Evolutionary conservation across 75 land plant genomes (phyloP).

Genomic region (Larix kaempferi): DNA sequence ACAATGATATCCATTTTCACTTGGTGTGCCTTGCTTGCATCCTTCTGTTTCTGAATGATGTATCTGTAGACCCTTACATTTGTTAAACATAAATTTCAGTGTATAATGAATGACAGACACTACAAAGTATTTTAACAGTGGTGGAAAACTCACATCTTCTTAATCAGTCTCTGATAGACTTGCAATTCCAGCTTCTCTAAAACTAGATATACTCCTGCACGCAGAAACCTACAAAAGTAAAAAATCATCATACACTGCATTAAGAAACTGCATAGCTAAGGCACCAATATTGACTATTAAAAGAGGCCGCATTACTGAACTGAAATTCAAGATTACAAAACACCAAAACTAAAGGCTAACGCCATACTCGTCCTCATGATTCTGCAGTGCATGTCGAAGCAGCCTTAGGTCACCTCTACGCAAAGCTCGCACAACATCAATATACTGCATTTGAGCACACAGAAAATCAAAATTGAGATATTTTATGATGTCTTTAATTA

Average conservation of each 20-base stretch:
- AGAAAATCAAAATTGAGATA: not conserved
- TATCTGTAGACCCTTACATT: slow-evolving; percentile 39
- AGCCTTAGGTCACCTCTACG: slow-evolving; percentile 84
- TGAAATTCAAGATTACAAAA: not conserved
- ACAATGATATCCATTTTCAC: slow-evolving; percentile 84
- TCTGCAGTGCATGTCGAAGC: slow-evolving; percentile 81
- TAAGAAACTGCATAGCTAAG: not conserved
- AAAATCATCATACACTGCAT: not conserved
- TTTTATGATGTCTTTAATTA: not conserved
- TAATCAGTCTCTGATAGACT: slow-evolving; percentile 89
- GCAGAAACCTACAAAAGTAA: slow-evolving; percentile 61
- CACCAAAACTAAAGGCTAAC: not conserved
- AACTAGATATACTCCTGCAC: slow-evolving; percentile 98
- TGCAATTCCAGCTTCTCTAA: slow-evolving; percentile 97
- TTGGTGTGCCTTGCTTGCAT: slow-evolving; percentile 96
- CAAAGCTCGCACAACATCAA: slow-evolving; percentile 70
- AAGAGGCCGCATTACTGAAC: not conserved
- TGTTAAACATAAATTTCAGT: not conserved
- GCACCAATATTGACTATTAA: not conserved
- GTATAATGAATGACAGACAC: slow-evolving; percentile 2
- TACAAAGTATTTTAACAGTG: not conserved
- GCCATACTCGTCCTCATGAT: slow-evolving; percentile 77
- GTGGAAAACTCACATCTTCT: slow-evolving; percentile 77
- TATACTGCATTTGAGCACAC: slow-evolving; percentile 50
- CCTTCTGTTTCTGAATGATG: slow-evolving; percentile 92